Evolutionary conservation across 73 alveolate species (phyloP).

Genomic region (Paramecium sexaurelia): DNA sequence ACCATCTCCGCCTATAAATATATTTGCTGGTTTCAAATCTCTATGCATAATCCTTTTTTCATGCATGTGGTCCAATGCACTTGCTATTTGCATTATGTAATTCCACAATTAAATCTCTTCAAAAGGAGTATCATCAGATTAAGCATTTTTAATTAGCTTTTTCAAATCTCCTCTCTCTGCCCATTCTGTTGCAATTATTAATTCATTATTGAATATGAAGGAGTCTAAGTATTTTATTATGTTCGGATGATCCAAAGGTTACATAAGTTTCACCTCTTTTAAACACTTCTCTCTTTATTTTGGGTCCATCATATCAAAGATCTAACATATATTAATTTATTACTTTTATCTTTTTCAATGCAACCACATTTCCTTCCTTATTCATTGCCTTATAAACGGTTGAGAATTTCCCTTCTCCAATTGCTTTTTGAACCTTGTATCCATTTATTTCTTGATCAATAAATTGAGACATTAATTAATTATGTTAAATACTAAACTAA

Average conservation of each 20-base stretch:
- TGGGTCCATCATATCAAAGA: constrained; percentile 97
- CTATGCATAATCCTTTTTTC: constrained; percentile 96
- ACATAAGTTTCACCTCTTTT: constrained; percentile 86
- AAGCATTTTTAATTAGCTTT: constrained; percentile 80
- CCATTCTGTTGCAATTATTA: constrained; percentile 97
- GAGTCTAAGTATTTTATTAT: constrained; percentile 94
- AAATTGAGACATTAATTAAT: constrained; percentile 25
- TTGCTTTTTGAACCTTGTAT: constrained; percentile 65
- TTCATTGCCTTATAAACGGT: constrained; percentile 94
- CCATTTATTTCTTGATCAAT: constrained; percentile 69
- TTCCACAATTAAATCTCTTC: constrained; percentile 91
- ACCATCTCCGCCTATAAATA: constrained; percentile 91
- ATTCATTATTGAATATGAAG: constrained; percentile 89
- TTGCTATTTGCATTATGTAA: constrained; percentile 86
- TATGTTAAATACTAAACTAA: not conserved
- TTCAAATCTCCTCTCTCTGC: constrained; percentile 99
- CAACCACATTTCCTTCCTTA: constrained; percentile 78
- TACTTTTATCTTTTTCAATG: constrained; percentile 91
- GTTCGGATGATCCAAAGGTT: constrained; percentile 93
- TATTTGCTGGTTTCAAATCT: constrained; percentile 99
- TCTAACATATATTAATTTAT: constrained; percentile 66
- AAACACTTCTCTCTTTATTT: constrained; percentile 94
- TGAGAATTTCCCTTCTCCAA: constrained; percentile 98
- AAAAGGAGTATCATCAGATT: constrained; percentile 82
- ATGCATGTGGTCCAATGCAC: constrained; percentile 96